phyloP scores from a whole-genome alignment of 2,329 filamentous ascomycete species.

The Colletotrichum sp. region DNA sequence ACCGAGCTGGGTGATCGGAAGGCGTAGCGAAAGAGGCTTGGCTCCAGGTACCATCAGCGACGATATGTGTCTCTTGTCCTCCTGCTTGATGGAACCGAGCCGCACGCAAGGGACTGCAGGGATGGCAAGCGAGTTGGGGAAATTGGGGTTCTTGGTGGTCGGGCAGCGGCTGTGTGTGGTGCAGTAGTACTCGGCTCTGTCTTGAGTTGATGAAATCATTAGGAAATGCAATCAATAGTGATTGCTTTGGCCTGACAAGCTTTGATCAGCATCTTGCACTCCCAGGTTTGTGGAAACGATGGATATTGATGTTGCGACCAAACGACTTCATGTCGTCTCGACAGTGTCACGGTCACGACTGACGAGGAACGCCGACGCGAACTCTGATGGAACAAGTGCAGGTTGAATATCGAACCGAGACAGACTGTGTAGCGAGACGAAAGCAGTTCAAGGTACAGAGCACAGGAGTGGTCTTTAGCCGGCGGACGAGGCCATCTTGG shows the following conservation, averaged over 20 bases:
- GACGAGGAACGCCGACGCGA: neutral
- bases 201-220: neutral
- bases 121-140: neutral
- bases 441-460: neutral
- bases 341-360: neutral
- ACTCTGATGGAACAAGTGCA: neutral
- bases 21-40: conserved; percentile 6
- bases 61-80: neutral
- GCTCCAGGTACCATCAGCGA: conserved; percentile 4
- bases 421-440: neutral
- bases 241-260: neutral
- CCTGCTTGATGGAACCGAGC: neutral
- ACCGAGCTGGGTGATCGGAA: neutral
- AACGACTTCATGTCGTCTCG: neutral
- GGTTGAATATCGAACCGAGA: neutral
- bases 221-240: neutral
- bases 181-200: neutral
- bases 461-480: neutral
- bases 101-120: conserved; percentile 7
- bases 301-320: neutral
- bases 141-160: neutral
- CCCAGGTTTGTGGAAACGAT: neutral
- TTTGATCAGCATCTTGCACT: neutral
- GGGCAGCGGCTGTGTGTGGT: neutral
- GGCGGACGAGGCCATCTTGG: neutral